Percentiles rank a stretch among this genome's conserved stretches.
Conservation (phyloP, 23 red algal genomes). For the Cyanidium caldarium region DNA sequence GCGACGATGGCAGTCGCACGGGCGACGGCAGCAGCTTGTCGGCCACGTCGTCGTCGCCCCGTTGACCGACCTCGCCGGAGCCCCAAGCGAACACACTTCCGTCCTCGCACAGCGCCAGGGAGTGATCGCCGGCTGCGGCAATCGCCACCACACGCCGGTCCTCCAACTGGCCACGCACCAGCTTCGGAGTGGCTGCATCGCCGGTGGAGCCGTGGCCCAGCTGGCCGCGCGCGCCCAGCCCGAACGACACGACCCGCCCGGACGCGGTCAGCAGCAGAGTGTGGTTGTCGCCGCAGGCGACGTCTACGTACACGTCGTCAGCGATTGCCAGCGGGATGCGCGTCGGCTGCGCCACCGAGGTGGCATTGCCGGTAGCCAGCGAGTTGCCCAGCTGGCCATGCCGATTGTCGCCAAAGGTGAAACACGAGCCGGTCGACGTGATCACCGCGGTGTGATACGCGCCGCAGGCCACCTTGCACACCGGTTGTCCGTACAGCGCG, state of each 20-base stretch:
- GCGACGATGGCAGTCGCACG: slow-evolving; percentile 26
- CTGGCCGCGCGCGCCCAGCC: slow-evolving; percentile 46
- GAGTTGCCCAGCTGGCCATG: slow-evolving; percentile 57
- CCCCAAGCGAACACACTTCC: slow-evolving; percentile 60
- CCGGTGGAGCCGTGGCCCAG: slow-evolving; percentile 37
- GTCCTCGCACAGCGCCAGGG: slow-evolving; percentile 29
- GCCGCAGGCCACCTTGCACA: slow-evolving; percentile 12
- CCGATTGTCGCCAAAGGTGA: slow-evolving; percentile 72
- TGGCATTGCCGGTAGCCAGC: not conserved
- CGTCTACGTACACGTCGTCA: slow-evolving; percentile 7
- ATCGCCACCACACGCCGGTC: slow-evolving; percentile 25
- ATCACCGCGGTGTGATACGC: slow-evolving; percentile 59
- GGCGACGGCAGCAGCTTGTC: slow-evolving; percentile 47
- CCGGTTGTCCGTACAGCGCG: not conserved
- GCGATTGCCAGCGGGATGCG: not conserved
- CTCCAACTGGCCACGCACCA: slow-evolving; percentile 7
- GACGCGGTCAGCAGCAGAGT: slow-evolving; percentile 24
- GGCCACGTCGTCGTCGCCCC: slow-evolving; percentile 44
- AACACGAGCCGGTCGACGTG: slow-evolving; percentile 40
- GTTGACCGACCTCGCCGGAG: slow-evolving; percentile 46
- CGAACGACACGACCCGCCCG: slow-evolving; percentile 40
- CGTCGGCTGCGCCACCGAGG: not conserved
- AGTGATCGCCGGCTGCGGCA: slow-evolving; percentile 49
- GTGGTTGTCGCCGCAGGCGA: slow-evolving; percentile 33
- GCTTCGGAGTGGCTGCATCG: slow-evolving; percentile 11